These are phyloP conservation scores for Exidia glandulosa DNA, from an alignment of 768 basidiomycete species.

Conservation along the genomic window DNA sequence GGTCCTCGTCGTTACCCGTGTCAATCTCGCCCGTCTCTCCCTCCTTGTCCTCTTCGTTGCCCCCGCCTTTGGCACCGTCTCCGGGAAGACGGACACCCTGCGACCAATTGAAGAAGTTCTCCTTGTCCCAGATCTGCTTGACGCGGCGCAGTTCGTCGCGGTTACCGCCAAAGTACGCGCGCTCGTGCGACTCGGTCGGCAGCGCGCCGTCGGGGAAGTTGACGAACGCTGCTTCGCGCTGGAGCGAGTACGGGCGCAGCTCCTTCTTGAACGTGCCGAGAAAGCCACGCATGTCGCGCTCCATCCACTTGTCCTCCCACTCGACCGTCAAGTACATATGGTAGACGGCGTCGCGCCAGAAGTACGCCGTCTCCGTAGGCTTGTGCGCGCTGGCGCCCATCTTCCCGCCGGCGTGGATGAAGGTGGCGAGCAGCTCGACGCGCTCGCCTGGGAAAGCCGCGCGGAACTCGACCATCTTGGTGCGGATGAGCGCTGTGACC, in stretches of 20 bases:
- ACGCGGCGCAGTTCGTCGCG: not conserved
- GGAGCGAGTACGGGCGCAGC: not conserved
- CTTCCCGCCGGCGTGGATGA: not conserved
- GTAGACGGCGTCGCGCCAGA: not conserved
- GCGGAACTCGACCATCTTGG: not conserved
- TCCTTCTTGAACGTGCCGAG: not conserved
- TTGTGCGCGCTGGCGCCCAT: not conserved
- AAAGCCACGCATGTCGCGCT: not conserved
- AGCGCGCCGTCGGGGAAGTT: not conserved
- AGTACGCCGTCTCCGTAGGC: not conserved
- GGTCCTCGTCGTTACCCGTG: not conserved
- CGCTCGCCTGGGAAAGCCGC: not conserved
- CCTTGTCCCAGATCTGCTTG: not conserved
- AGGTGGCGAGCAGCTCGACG: not conserved
- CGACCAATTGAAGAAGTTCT: not conserved
- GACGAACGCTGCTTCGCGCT: not conserved
- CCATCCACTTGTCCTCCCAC: not conserved
- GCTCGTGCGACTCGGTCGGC: not conserved
- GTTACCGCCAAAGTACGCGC: not conserved
- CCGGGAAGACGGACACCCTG: not conserved
- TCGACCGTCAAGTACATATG: not conserved
- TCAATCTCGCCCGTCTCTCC: not conserved
- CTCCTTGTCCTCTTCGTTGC: not conserved
- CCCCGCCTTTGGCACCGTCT: too few relatives aligned
- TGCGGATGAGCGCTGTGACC: not conserved